phyloP scores from a whole-genome alignment of 1,284 basidiomycete genomes.

The Ustilago esculenta region DNA sequence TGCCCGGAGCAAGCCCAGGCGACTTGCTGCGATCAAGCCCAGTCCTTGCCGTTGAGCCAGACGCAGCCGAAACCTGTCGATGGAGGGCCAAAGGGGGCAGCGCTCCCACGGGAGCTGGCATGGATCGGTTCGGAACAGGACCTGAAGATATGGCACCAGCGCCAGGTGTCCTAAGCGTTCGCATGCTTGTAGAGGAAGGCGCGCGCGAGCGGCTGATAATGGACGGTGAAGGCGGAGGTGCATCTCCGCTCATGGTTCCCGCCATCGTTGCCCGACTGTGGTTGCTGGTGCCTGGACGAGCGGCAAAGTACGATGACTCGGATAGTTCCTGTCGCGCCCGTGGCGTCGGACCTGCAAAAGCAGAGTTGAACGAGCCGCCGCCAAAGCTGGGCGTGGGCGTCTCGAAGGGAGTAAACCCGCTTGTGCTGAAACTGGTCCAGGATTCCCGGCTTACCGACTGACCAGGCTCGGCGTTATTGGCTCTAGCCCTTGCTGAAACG shows the following conservation, averaged over 20 bases:
- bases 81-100: constrained; percentile 33
- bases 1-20: constrained; percentile 8
- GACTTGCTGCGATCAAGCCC: constrained; percentile 29
- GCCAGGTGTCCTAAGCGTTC: constrained; percentile 41
- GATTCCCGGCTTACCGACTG: constrained; percentile 33
- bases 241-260: constrained; percentile 33
- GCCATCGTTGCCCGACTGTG: constrained; percentile 15
- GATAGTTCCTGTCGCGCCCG: constrained; percentile 47
- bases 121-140: constrained; percentile 41
- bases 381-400: constrained; percentile 40
- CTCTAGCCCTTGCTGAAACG: neutral
- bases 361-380: constrained; percentile 4
- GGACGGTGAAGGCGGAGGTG: constrained; percentile 61
- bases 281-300: constrained; percentile 38
- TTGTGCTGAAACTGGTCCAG: constrained; percentile 54
- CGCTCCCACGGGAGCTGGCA: constrained; percentile 29
- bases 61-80: constrained; percentile 30
- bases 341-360: constrained; percentile 32
- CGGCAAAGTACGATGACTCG: constrained; percentile 56
- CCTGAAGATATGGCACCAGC: constrained; percentile 16
- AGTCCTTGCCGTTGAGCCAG: constrained; percentile 1
- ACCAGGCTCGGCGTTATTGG: neutral
- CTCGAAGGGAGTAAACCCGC: constrained; percentile 51
- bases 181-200: constrained; percentile 52
- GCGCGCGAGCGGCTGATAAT: constrained; percentile 61